These are phyloP conservation scores for Penicillium sp. DNA, from an alignment of 2,329 filamentous ascomycete species.

Conservation along the genomic window DNA sequence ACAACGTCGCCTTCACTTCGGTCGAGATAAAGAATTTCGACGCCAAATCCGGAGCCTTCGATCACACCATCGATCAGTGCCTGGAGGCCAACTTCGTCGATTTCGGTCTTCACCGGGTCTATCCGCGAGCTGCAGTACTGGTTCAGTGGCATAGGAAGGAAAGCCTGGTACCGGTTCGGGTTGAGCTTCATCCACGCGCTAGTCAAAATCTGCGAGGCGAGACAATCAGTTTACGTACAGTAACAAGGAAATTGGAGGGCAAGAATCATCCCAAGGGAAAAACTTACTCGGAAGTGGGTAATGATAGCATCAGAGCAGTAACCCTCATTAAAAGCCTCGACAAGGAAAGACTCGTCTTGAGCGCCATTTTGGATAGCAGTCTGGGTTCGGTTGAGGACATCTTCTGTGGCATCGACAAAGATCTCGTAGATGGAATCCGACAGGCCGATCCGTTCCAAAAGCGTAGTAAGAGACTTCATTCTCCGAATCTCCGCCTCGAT, in stretches of 20 bases:
- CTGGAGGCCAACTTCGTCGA: slow-evolving; percentile 83
- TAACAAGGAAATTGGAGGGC: slow-evolving; percentile 7
- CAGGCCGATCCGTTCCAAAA: slow-evolving; percentile 69
- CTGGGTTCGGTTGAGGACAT: slow-evolving; percentile 65
- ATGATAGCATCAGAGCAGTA: slow-evolving; percentile 71
- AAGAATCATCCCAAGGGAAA: not conserved
- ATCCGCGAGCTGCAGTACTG: slow-evolving; percentile 70
- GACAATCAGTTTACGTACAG: slow-evolving; percentile 11
- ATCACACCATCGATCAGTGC: slow-evolving; percentile 77
- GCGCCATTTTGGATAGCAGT: slow-evolving; percentile 57
- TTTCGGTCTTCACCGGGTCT: slow-evolving; percentile 75
- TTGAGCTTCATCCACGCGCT: slow-evolving; percentile 81
- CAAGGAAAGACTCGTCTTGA: slow-evolving; percentile 59
- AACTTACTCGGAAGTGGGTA: slow-evolving; percentile 69
- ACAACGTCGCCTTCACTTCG: slow-evolving; percentile 75
- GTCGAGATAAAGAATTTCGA: slow-evolving; percentile 91
- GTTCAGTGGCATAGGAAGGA: slow-evolving; percentile 64
- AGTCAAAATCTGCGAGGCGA: slow-evolving; percentile 65
- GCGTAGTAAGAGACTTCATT: slow-evolving; percentile 68
- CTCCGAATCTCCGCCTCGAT: slow-evolving; percentile 71
- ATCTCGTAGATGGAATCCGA: slow-evolving; percentile 72
- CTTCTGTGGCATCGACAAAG: slow-evolving; percentile 73
- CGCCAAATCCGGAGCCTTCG: slow-evolving; percentile 71
- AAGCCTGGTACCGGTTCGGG: slow-evolving; percentile 67
- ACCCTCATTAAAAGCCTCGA: slow-evolving; percentile 71